Evolutionary conservation across 441 rosid genomes (phyloP).

Genomic region (Monsonia emarginata): DNA sequence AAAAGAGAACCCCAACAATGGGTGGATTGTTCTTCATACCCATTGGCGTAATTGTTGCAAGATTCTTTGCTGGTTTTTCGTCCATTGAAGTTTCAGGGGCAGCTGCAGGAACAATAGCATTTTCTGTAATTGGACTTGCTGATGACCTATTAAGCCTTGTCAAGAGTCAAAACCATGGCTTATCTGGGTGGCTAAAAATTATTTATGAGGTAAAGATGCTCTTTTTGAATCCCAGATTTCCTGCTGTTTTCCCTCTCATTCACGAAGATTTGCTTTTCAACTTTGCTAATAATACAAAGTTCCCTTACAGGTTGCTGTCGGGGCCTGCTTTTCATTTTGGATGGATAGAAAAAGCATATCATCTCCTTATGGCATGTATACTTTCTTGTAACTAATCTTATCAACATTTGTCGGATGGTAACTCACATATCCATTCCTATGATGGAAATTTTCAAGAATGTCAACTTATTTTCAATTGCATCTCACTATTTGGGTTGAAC

Average conservation of each 20-base stretch:
- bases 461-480: neutral
- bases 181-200: constrained; percentile 43
- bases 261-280: constrained; percentile 1
- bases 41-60: constrained; percentile 58
- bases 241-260: neutral
- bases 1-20: constrained; percentile 65
- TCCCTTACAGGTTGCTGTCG: constrained; percentile 52
- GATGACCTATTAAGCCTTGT: constrained; percentile 45
- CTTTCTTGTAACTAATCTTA: constrained; percentile 74
- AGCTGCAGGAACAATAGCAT: constrained; percentile 54
- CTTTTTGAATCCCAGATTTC: neutral
- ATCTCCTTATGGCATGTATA: constrained; percentile 96
- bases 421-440: constrained; percentile 61
- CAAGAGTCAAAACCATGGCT: constrained; percentile 32
- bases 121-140: constrained; percentile 58
- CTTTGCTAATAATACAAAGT: constrained; percentile 17
- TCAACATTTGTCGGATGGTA: constrained; percentile 65
- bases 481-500: neutral
- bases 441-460: constrained; percentile 21
- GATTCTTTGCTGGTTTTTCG: constrained; percentile 36
- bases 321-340: constrained; percentile 69
- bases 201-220: constrained; percentile 46
- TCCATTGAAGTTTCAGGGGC: constrained; percentile 66
- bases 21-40: constrained; percentile 81
- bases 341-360: constrained; percentile 50